A percentile compares a stretch with the other conserved stretches of the same genome.
These are phyloP conservation scores for Fraxinus floribunda DNA, from an alignment of 305 asterid species.

Conservation along the genomic window DNA sequence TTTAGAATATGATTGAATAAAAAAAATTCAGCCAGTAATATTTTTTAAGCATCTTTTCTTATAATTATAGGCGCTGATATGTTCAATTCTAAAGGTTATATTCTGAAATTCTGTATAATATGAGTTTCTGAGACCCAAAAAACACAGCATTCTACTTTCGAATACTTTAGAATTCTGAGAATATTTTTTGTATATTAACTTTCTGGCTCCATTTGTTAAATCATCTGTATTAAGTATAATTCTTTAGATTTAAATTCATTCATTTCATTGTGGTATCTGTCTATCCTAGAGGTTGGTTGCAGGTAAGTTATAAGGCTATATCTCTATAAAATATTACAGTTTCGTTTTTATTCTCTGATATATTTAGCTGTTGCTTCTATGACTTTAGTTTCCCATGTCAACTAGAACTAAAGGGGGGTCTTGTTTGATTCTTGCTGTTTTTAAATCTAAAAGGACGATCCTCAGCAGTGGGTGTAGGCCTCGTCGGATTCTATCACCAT, in stretches of 20 bases:
- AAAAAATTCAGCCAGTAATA: background rate
- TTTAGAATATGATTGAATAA: background rate
- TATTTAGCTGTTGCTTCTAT: background rate
- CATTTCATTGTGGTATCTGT: background rate
- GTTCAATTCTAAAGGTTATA: background rate
- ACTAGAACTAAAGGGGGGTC: background rate
- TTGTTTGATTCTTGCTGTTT: background rate
- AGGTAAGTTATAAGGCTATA: background rate
- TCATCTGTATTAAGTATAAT: background rate
- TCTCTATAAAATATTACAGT: background rate
- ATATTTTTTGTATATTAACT: background rate
- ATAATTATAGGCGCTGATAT: background rate
- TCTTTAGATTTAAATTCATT: background rate
- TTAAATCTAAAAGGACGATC: background rate
- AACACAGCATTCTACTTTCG: background rate
- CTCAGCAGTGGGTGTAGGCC: background rate
- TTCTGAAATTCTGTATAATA: background rate
- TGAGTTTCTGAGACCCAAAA: background rate
- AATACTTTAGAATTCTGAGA: background rate
- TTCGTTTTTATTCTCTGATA: background rate
- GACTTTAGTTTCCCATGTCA: background rate
- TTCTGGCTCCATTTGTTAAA: background rate
- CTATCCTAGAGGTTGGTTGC: background rate
- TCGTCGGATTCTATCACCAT: background rate
- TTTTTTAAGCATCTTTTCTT: background rate